A percentile compares a stretch with the other conserved stretches of the same genome.
Conservation (phyloP, 495 filamentous ascomycete species). For the Hyaloscypha finlandica region DNA sequence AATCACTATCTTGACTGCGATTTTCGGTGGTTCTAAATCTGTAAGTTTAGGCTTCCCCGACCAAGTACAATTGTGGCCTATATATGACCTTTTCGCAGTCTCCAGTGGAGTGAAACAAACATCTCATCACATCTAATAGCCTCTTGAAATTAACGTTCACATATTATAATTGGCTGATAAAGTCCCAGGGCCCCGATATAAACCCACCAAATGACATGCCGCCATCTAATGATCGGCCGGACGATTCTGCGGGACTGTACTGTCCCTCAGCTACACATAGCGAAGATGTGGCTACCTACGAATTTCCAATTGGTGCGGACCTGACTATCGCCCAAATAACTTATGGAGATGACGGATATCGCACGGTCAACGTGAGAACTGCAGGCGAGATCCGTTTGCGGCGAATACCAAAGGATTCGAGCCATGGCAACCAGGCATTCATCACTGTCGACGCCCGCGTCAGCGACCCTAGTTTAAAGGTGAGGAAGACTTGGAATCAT, state of each 20-base stretch:
- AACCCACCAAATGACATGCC: not conserved
- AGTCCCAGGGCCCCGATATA: not conserved
- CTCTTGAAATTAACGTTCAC: not conserved
- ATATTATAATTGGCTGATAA: not conserved
- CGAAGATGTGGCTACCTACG: slow-evolving; percentile 10
- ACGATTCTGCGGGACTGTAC: slow-evolving; percentile 18
- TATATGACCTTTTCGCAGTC: not conserved
- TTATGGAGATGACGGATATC: slow-evolving; percentile 6
- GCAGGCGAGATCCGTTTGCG: slow-evolving; percentile 27
- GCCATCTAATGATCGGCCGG: slow-evolving; percentile 12
- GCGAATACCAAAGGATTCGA: slow-evolving; percentile 16
- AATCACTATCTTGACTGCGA: not conserved
- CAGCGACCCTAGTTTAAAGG: slow-evolving; percentile 18
- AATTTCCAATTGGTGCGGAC: slow-evolving; percentile 16
- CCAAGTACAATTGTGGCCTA: not conserved
- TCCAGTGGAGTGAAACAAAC: not conserved
- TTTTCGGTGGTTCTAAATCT: not conserved
- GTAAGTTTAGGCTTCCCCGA: slow-evolving; percentile 6
- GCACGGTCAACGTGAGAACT: slow-evolving; percentile 8
- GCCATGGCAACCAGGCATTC: slow-evolving; percentile 18
- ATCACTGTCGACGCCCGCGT: slow-evolving; percentile 26
- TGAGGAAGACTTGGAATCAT: slow-evolving; percentile 21
- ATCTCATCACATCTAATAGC: not conserved
- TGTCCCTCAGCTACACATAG: slow-evolving; percentile 21
- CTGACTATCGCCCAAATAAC: slow-evolving; percentile 21